Conservation (phyloP, 1,284 basidiomycete genomes). For the Ustilago sp. region DNA sequence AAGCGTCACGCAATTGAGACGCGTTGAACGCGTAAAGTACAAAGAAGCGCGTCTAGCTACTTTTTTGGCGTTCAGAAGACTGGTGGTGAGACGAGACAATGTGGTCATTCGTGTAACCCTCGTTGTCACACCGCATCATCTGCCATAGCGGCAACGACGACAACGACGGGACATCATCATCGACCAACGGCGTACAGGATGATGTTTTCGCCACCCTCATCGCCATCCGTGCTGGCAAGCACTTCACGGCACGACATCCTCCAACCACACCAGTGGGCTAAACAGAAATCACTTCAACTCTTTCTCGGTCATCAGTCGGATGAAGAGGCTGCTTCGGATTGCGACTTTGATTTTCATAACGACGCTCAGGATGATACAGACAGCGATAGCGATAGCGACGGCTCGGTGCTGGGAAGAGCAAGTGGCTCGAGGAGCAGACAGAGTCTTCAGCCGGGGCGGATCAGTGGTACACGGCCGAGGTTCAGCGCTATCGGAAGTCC, state of each 20-base stretch:
- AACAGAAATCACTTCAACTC: slow-evolving; percentile 45
- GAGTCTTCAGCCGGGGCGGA: slow-evolving; percentile 22
- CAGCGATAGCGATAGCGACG: slow-evolving; percentile 18
- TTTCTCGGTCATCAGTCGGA: slow-evolving; percentile 46
- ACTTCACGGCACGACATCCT: slow-evolving; percentile 48
- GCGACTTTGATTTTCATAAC: slow-evolving; percentile 7
- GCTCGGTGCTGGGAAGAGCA: neutral
- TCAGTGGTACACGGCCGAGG: neutral
- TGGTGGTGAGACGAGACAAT: slow-evolving; percentile 2
- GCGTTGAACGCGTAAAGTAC: slow-evolving; percentile 44
- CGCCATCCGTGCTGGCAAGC: slow-evolving; percentile 46
- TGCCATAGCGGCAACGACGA: neutral
- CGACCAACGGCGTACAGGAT: neutral
- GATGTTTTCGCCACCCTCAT: slow-evolving; percentile 43
- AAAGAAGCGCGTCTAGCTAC: neutral
- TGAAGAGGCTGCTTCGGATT: slow-evolving; percentile 17
- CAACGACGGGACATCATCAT: neutral
- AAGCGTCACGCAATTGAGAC: slow-evolving; percentile 9
- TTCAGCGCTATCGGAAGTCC: neutral
- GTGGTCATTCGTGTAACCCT: neutral
- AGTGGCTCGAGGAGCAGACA: slow-evolving; percentile 11
- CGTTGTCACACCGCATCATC: neutral
- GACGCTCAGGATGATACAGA: slow-evolving; percentile 9
- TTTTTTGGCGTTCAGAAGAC: slow-evolving; percentile 7
- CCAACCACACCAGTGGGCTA: slow-evolving; percentile 17